phyloP scores from a whole-genome alignment of 805 yeast species.

The Scheffersomyces ergatensis region DNA sequence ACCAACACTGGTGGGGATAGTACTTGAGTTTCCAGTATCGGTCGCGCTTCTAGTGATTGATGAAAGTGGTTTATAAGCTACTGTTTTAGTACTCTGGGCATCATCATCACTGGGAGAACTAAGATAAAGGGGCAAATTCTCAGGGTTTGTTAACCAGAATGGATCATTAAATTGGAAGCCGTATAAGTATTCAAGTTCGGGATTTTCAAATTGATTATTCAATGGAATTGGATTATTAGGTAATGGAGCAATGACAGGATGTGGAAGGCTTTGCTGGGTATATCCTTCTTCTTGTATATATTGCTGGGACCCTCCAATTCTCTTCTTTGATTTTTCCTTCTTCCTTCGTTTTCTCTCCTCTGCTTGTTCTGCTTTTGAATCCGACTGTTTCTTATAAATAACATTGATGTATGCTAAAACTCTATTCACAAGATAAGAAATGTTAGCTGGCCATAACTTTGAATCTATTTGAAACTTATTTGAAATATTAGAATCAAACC shows the following conservation, averaged over 20 bases:
- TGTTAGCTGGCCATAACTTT: conserved; percentile 35
- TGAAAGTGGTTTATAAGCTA: neutral
- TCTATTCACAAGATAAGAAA: conserved; percentile 28
- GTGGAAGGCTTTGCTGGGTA: conserved; percentile 1
- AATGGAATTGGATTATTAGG: conserved; percentile 1
- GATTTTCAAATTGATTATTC: conserved; percentile 16
- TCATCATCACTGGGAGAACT: conserved; percentile 26
- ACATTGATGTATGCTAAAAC: conserved; percentile 24
- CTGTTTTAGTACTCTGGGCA: neutral
- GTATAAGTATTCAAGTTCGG: conserved; percentile 19
- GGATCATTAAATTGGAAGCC: conserved; percentile 48
- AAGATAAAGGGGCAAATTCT: conserved; percentile 38
- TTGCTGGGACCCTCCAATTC: too few relatives aligned
- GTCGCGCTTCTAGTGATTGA: neutral
- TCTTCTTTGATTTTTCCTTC: neutral
- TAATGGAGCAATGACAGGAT: neutral
- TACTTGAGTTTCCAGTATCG: neutral
- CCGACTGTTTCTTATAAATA: conserved; percentile 18
- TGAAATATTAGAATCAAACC: conserved; percentile 20
- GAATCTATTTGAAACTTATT: conserved; percentile 13
- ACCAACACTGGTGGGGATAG: neutral
- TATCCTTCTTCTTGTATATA: neutral
- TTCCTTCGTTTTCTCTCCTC: conserved; percentile 4
- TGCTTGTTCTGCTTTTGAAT: conserved; percentile 5
- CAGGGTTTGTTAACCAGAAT: conserved; percentile 51